Conservation (phyloP, 2,329 filamentous ascomycete genomes). For the Huntiella moniliformis region DNA sequence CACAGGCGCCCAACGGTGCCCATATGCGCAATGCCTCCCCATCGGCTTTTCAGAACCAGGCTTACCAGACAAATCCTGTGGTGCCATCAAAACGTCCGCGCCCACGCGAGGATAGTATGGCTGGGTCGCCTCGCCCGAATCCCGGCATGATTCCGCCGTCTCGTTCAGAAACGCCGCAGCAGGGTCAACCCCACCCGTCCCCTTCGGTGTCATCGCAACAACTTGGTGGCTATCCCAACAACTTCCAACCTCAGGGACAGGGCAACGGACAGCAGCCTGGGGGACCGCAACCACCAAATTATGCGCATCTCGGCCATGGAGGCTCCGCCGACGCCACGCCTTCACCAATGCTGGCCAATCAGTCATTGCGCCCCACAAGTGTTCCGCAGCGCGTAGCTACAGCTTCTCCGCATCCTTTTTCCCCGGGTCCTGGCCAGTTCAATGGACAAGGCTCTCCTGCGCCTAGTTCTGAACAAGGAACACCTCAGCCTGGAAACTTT, state of each 20-base stretch:
- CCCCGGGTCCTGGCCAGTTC: constrained; percentile 55
- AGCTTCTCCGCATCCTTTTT: constrained; percentile 81
- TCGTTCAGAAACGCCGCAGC: constrained; percentile 81
- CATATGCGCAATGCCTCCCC: constrained; percentile 71
- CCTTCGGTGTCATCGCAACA: not conserved
- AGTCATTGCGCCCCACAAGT: constrained; percentile 53
- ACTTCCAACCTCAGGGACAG: not conserved
- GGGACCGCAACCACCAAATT: constrained; percentile 39
- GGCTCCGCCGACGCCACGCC: constrained; percentile 72
- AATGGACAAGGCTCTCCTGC: constrained; percentile 55
- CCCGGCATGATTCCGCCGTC: constrained; percentile 59
- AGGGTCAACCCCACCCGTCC: constrained; percentile 28
- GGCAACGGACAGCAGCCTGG: constrained; percentile 4
- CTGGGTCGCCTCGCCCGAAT: constrained; percentile 61
- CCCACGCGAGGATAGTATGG: constrained; percentile 65
- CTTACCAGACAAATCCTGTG: constrained; percentile 69
- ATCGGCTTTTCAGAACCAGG: constrained; percentile 49
- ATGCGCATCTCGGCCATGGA: constrained; percentile 66
- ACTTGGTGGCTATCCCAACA: not conserved
- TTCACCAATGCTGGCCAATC: constrained; percentile 79
- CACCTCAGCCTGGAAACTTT: constrained; percentile 55
- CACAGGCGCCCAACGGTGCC: constrained; percentile 14
- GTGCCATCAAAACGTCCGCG: constrained; percentile 79
- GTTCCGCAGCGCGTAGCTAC: constrained; percentile 72
- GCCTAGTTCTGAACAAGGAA: constrained; percentile 51